These are phyloP conservation scores for Prototheca wickerhamii DNA, from an alignment of 163 green algal species.

Conservation along the genomic window DNA sequence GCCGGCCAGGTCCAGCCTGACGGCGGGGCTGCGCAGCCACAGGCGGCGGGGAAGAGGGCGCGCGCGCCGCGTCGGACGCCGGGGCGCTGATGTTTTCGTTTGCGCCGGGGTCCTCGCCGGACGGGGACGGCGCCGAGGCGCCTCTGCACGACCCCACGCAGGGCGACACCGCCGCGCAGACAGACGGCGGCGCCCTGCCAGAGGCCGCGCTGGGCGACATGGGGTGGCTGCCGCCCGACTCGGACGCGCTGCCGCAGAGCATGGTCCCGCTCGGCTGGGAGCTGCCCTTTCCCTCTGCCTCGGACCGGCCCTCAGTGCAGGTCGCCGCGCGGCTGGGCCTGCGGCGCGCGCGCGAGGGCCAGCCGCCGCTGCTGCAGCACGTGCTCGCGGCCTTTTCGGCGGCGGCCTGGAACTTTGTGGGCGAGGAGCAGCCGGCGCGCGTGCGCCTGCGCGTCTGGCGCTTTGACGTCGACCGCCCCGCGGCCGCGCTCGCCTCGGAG, in stretches of 20 bases:
- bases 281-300: conserved; percentile 27
- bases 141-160: not conserved
- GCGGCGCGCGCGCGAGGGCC: too few species aligned
- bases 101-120: not conserved
- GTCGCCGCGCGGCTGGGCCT: not conserved
- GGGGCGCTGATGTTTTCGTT: not conserved
- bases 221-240: conserved; percentile 10
- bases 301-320: not conserved
- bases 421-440: conserved; percentile 65
- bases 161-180: not conserved
- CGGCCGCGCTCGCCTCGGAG: conserved; percentile 13
- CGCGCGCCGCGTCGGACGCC: too few species aligned
- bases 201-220: not conserved
- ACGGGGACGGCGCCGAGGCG: not conserved
- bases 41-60: not conserved
- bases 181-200: not conserved
- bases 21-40: too few species aligned
- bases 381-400: conserved; percentile 24
- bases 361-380: conserved; percentile 12
- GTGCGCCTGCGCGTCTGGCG: conserved; percentile 75
- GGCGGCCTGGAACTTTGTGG: conserved; percentile 40
- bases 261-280: conserved; percentile 52
- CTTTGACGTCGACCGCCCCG: conserved; percentile 20
- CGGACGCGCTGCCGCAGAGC: conserved; percentile 28
- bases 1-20: not conserved